Percentiles rank a stretch among this genome's conserved stretches.
Conservation (phyloP, 768 basidiomycete genomes). For the Amanita phalloides region DNA sequence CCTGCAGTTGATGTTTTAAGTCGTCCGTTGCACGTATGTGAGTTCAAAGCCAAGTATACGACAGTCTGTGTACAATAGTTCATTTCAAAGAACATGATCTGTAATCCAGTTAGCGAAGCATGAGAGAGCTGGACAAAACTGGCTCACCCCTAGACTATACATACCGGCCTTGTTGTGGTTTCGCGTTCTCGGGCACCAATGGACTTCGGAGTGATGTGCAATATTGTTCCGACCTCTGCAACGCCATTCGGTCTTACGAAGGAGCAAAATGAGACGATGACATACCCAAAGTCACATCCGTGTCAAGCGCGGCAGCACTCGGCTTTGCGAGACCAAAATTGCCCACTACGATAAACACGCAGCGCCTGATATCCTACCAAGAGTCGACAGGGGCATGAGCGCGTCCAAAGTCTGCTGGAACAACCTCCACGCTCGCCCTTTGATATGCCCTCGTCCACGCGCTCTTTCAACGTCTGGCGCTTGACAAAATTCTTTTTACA, state of each 20-base stretch:
- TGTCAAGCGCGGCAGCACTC: constrained; percentile 37
- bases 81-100: constrained; percentile 99
- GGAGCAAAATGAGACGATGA: background rate
- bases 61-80: constrained; percentile 34
- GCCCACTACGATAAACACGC: constrained; percentile 43
- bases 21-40: too few species aligned
- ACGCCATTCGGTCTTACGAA: background rate
- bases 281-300: constrained; percentile 70
- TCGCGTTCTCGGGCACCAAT: constrained; percentile 39
- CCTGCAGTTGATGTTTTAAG: too few species aligned
- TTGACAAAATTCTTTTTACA: constrained; percentile 72
- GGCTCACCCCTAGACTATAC: constrained; percentile 82
- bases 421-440: constrained; percentile 86
- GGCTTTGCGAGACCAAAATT: constrained; percentile 91
- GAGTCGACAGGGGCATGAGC: constrained; percentile 77
- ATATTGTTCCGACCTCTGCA: constrained; percentile 76
- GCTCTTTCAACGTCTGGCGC: constrained; percentile 82
- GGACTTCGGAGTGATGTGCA: constrained; percentile 95
- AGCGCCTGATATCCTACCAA: constrained; percentile 75
- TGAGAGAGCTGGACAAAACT: background rate
- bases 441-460: constrained; percentile 68
- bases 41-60: too few species aligned
- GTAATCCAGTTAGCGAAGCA: constrained; percentile 2
- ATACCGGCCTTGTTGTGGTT: constrained; percentile 88
- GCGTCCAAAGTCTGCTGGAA: constrained; percentile 89